phyloP scores from a whole-genome alignment of 2,329 filamentous ascomycete genomes.

The Botryotinia globosa region DNA sequence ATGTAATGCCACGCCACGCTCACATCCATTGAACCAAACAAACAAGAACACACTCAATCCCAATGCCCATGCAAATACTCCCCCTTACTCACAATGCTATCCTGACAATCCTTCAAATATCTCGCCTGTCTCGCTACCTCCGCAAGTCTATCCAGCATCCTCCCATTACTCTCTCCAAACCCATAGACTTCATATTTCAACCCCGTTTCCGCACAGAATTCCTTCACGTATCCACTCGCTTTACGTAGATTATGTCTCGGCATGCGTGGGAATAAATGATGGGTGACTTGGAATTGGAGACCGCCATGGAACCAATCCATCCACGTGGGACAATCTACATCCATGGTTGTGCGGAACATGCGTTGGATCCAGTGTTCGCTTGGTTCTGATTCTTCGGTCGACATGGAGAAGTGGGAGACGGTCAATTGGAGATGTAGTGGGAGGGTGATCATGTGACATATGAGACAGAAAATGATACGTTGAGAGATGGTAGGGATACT shows the following conservation, averaged over 20 bases:
- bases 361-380: constrained; percentile 85
- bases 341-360: constrained; percentile 92
- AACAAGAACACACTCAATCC: not conserved
- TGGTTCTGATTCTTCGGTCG: constrained; percentile 78
- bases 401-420: constrained; percentile 91
- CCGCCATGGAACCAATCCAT: constrained; percentile 87
- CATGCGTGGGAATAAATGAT: constrained; percentile 80
- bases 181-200: constrained; percentile 85
- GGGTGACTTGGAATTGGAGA: constrained; percentile 84
- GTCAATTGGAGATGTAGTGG: constrained; percentile 88
- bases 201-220: constrained; percentile 77
- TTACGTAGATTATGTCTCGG: constrained; percentile 79
- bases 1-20: not conserved
- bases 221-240: constrained; percentile 71
- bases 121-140: constrained; percentile 78
- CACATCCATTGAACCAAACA: not conserved
- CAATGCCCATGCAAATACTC: constrained; percentile 31
- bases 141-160: constrained; percentile 71
- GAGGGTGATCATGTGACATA: constrained; percentile 78
- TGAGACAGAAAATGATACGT: constrained; percentile 70
- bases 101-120: constrained; percentile 73
- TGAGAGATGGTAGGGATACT: constrained; percentile 66
- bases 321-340: constrained; percentile 84
- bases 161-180: constrained; percentile 81
- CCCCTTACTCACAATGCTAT: constrained; percentile 39